Evolutionary conservation across 768 basidiomycete species (phyloP).

Genomic region (Exsudoporus frostii): DNA sequence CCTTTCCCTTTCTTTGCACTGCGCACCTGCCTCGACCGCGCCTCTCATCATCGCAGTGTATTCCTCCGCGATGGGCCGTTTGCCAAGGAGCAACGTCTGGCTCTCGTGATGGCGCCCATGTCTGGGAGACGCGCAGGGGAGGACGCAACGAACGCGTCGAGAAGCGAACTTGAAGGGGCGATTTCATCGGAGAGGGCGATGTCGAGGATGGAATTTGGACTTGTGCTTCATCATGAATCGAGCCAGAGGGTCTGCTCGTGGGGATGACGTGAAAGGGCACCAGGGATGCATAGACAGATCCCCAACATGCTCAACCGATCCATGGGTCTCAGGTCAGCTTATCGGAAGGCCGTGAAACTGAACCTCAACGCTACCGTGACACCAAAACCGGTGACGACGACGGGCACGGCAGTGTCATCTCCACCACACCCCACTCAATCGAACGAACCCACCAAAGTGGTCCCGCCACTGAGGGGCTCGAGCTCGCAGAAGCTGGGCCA

Average conservation of each 20-base stretch:
- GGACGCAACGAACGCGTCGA: conserved; percentile 12
- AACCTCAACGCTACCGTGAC: conserved; percentile 53
- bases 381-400: background rate
- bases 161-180: conserved; percentile 21
- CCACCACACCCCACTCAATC: background rate
- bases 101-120: conserved; percentile 52
- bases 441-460: conserved; percentile 28
- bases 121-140: conserved; percentile 37
- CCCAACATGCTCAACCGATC: conserved; percentile 74
- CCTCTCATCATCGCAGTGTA: conserved; percentile 24
- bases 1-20: conserved; percentile 34
- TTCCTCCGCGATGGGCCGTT: conserved; percentile 49
- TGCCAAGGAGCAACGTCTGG: conserved; percentile 66
- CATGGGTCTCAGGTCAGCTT: conserved; percentile 73
- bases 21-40: conserved; percentile 1
- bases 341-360: conserved; percentile 57
- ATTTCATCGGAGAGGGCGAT: conserved; percentile 52
- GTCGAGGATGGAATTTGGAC: conserved; percentile 56
- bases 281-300: conserved; percentile 48
- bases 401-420: background rate
- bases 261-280: background rate
- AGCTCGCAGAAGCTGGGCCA: conserved; percentile 12
- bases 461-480: conserved; percentile 14
- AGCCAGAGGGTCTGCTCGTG: background rate
- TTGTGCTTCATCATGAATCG: conserved; percentile 18